These are phyloP conservation scores for Chalciporus chontae DNA, from an alignment of 768 basidiomycete genomes.

Conservation along the genomic window DNA sequence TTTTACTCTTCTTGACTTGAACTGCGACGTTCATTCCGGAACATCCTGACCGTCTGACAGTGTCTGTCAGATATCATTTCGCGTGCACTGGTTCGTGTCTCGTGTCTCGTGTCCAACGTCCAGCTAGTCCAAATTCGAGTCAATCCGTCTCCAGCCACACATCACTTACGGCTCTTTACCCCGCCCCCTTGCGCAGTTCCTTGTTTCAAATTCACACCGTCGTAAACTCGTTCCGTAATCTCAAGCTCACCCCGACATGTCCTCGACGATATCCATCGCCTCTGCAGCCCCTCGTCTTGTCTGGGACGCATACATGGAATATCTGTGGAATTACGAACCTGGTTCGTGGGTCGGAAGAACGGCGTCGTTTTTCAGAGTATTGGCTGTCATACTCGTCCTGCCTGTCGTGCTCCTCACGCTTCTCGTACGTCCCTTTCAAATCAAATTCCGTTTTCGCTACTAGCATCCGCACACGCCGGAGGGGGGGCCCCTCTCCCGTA, in stretches of 20 bases:
- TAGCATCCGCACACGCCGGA: conserved; percentile 13
- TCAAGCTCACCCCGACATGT: not conserved
- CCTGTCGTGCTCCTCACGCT: conserved; percentile 60
- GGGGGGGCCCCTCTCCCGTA: no score
- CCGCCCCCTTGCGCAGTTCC: not conserved
- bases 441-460: conserved; percentile 6
- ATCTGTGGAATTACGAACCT: conserved; percentile 61
- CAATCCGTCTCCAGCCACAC: not conserved
- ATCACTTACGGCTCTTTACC: not conserved
- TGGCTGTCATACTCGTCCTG: conserved; percentile 49
- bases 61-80: no score
- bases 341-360: conserved; percentile 65
- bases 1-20: no score
- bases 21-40: no score
- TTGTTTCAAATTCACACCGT: not conserved
- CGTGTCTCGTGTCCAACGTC: not conserved
- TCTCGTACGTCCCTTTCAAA: conserved; percentile 45
- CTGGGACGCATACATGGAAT: conserved; percentile 59
- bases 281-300: conserved; percentile 42
- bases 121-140: not conserved
- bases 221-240: not conserved
- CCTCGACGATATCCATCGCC: conserved; percentile 14
- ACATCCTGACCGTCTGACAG: no score
- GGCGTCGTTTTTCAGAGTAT: conserved; percentile 60
- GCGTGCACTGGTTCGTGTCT: no score